Evolutionary conservation across 2,329 filamentous ascomycete genomes (phyloP).

Genomic region (Tolypocladium amazonense): DNA sequence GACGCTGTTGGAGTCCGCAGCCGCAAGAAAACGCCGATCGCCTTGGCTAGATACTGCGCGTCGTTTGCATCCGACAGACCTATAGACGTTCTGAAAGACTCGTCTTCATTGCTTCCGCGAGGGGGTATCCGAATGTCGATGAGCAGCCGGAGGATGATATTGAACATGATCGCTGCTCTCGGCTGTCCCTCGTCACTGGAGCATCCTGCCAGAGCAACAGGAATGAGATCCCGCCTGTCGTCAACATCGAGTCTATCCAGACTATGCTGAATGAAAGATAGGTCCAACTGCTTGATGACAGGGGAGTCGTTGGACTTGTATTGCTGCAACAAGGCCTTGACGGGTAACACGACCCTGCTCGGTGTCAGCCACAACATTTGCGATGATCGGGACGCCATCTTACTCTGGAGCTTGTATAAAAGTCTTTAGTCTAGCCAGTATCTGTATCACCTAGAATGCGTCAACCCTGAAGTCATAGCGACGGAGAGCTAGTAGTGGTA

Average conservation of each 20-base stretch:
- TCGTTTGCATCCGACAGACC: slow-evolving; percentile 58
- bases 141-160: slow-evolving; percentile 69
- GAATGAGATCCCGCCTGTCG: slow-evolving; percentile 64
- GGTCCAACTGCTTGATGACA: slow-evolving; percentile 77
- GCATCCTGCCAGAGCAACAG: slow-evolving; percentile 29
- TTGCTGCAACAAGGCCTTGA: slow-evolving; percentile 74
- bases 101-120: slow-evolving; percentile 70
- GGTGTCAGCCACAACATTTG: background rate
- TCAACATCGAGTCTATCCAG: slow-evolving; percentile 35
- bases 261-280: slow-evolving; percentile 83
- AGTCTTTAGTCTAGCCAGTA: slow-evolving; percentile 40
- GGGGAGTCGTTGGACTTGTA: slow-evolving; percentile 68
- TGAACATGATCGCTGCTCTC: slow-evolving; percentile 55
- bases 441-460: slow-evolving; percentile 33
- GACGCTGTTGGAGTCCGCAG: slow-evolving; percentile 19
- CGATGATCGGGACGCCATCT: slow-evolving; percentile 3
- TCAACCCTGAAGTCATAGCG: background rate
- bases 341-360: slow-evolving; percentile 62
- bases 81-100: slow-evolving; percentile 52
- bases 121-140: slow-evolving; percentile 61
- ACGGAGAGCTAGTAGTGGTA: background rate
- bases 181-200: slow-evolving; percentile 19
- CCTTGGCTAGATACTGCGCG: slow-evolving; percentile 59
- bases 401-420: slow-evolving; percentile 43
- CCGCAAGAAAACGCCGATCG: slow-evolving; percentile 65